phyloP scores from a whole-genome alignment of 257 asterid genomes.

The Lithospermum erythrorhizon region DNA sequence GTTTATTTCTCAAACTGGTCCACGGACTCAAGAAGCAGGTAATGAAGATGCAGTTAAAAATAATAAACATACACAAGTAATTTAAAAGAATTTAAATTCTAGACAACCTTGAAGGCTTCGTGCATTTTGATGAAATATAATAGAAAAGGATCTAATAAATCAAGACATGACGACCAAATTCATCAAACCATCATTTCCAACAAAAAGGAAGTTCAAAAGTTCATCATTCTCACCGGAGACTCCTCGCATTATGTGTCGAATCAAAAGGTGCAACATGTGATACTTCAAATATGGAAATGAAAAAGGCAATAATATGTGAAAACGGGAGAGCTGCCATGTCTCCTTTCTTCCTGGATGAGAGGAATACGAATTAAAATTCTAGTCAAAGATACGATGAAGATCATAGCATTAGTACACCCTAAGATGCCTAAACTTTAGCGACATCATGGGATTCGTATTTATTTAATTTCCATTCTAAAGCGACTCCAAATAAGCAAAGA shows the following conservation, averaged over 20 bases:
- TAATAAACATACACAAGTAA: too few species aligned
- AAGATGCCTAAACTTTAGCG: constrained; percentile 71
- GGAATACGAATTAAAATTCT: constrained; percentile 39
- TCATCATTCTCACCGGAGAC: constrained; percentile 30
- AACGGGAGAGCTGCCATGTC: constrained; percentile 38
- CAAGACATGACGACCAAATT: constrained; percentile 18
- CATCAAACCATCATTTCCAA: constrained; percentile 57
- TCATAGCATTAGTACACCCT: constrained; percentile 45
- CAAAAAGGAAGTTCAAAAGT: constrained; percentile 82
- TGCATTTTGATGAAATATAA: constrained; percentile 20
- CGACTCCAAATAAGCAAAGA: constrained; percentile 34
- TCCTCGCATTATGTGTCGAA: constrained; percentile 23
- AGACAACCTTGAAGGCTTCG: constrained; percentile 14
- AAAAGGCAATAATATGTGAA: constrained; percentile 17
- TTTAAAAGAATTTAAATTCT: background rate
- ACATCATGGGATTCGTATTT: constrained; percentile 79
- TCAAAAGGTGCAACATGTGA: constrained; percentile 22
- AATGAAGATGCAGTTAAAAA: constrained; percentile 1
- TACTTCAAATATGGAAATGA: constrained; percentile 12
- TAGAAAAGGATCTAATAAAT: constrained; percentile 28
- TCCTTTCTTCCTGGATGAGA: constrained; percentile 97
- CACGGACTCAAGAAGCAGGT: constrained; percentile 37
- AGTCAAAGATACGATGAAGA: constrained; percentile 56
- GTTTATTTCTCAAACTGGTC: constrained; percentile 44
- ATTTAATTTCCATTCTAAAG: constrained; percentile 36